A percentile compares a stretch with the other conserved stretches of the same genome.
phyloP scores from a whole-genome alignment of 2,329 filamentous ascomycete species.

The Verticillium dahliae region DNA sequence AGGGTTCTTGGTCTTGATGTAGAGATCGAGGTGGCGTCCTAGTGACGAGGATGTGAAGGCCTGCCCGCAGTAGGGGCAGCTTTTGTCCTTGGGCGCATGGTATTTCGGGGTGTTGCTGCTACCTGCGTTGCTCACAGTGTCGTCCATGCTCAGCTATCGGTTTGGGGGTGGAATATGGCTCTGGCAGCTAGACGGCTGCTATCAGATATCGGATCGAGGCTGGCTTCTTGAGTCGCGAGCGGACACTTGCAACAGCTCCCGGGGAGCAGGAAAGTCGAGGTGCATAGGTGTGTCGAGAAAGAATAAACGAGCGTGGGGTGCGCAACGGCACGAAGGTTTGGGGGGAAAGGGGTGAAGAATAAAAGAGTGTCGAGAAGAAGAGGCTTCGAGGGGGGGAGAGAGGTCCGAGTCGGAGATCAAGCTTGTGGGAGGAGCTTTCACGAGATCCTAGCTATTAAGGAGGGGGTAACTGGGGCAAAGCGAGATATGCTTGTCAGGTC shows the following conservation, averaged over 20 bases:
- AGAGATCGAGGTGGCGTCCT: slow-evolving; percentile 87
- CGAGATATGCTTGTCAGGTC: neutral
- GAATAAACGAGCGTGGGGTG: neutral
- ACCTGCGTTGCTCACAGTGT: slow-evolving; percentile 23
- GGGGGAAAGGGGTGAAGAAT: neutral
- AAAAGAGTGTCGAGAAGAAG: slow-evolving; percentile 5
- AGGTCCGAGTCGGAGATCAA: neutral
- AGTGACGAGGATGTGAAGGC: slow-evolving; percentile 90
- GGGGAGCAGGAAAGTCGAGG: slow-evolving; percentile 10
- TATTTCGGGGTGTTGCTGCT: slow-evolving; percentile 29
- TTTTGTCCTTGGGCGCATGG: slow-evolving; percentile 69
- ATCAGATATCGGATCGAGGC: neutral
- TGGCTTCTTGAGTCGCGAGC: neutral
- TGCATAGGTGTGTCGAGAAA: slow-evolving; percentile 4
- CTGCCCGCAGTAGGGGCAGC: slow-evolving; percentile 82
- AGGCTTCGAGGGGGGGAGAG: neutral
- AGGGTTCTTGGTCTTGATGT: slow-evolving; percentile 89
- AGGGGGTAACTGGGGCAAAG: neutral
- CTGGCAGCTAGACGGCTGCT: neutral
- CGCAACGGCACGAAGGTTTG: slow-evolving; percentile 1
- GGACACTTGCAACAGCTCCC: slow-evolving; percentile 8
- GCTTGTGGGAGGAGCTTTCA: neutral
- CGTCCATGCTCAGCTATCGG: slow-evolving; percentile 16
- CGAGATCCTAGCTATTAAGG: neutral
- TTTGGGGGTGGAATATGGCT: neutral